Evolutionary conservation across 495 filamentous ascomycete species (phyloP).

Genomic region (Penicillium bialowiezense): DNA sequence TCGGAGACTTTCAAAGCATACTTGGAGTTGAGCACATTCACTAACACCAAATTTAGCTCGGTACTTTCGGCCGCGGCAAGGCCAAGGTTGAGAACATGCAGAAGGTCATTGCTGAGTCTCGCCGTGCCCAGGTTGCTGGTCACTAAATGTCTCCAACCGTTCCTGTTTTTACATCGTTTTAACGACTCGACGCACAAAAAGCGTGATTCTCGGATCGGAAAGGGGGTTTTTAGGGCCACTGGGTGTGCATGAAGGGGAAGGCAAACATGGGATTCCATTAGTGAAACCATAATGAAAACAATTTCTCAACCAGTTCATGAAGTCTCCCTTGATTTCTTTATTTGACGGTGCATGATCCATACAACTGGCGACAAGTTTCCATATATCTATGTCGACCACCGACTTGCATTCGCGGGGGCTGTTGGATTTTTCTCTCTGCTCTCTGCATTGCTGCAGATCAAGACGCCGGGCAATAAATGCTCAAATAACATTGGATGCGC

Average conservation of each 20-base stretch:
- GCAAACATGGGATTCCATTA: slow-evolving; percentile 33
- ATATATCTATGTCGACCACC: no score
- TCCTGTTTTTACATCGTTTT: slow-evolving; percentile 31
- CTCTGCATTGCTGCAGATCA: no score
- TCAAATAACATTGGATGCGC: no score
- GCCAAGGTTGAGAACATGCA: slow-evolving; percentile 98
- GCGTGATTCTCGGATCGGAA: slow-evolving; percentile 28
- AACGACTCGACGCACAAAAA: slow-evolving; percentile 29
- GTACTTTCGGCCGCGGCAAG: slow-evolving; percentile 97
- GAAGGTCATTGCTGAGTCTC: slow-evolving; percentile 93
- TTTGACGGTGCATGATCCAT: background rate
- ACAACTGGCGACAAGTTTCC: background rate
- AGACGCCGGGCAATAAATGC: no score
- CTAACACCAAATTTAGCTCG: slow-evolving; percentile 59
- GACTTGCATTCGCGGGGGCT: no score
- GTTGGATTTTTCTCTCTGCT: no score
- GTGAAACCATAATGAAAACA: slow-evolving; percentile 36
- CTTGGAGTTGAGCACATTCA: background rate
- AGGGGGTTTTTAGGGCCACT: slow-evolving; percentile 26
- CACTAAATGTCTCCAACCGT: slow-evolving; percentile 60
- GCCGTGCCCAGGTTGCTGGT: slow-evolving; percentile 56
- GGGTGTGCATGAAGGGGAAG: slow-evolving; percentile 28
- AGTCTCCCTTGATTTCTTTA: background rate
- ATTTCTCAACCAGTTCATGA: slow-evolving; percentile 21
- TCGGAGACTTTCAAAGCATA: background rate